Percentiles rank a stretch among this genome's conserved stretches.
phyloP scores from a whole-genome alignment of 139 green algal genomes.

The Chlorokybus atmophyticus region DNA sequence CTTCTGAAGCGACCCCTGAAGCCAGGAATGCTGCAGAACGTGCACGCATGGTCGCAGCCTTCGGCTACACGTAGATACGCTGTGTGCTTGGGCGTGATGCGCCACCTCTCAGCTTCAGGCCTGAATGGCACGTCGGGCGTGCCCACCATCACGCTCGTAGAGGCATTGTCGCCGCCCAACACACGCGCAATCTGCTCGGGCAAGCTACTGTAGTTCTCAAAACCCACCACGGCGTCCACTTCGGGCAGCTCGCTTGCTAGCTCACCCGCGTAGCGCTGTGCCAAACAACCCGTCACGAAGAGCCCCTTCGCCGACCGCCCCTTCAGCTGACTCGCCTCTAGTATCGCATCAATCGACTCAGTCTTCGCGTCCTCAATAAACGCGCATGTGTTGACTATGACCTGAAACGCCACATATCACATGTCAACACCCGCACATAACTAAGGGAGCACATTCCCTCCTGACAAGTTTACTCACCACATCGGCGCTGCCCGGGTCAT shows the following conservation, averaged over 20 bases:
- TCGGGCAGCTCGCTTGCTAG: conserved; percentile 66
- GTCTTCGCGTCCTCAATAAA: conserved; percentile 84
- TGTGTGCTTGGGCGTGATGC: conserved; percentile 62
- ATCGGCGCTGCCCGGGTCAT: conserved; percentile 53
- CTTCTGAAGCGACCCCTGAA: conserved; percentile 78
- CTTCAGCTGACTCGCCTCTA: conserved; percentile 56
- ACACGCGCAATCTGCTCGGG: conserved; percentile 7
- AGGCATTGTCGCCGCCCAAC: neutral
- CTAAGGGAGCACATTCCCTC: no score
- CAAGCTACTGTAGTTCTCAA: conserved; percentile 56
- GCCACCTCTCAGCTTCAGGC: conserved; percentile 49
- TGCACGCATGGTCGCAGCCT: conserved; percentile 81
- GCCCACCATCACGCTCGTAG: conserved; percentile 43
- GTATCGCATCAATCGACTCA: conserved; percentile 71
- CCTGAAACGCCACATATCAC: no score
- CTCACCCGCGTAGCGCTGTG: conserved; percentile 64
- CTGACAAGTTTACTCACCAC: no score
- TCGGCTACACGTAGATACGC: conserved; percentile 82
- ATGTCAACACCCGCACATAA: no score
- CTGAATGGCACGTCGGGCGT: conserved; percentile 66
- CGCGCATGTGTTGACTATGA: conserved; percentile 76
- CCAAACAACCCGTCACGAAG: conserved; percentile 77
- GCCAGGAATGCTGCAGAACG: conserved; percentile 78
- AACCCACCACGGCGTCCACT: conserved; percentile 54
- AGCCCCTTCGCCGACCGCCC: conserved; percentile 32